phyloP scores from a whole-genome alignment of 2,329 filamentous ascomycete genomes.

The Xylaria sp. region DNA sequence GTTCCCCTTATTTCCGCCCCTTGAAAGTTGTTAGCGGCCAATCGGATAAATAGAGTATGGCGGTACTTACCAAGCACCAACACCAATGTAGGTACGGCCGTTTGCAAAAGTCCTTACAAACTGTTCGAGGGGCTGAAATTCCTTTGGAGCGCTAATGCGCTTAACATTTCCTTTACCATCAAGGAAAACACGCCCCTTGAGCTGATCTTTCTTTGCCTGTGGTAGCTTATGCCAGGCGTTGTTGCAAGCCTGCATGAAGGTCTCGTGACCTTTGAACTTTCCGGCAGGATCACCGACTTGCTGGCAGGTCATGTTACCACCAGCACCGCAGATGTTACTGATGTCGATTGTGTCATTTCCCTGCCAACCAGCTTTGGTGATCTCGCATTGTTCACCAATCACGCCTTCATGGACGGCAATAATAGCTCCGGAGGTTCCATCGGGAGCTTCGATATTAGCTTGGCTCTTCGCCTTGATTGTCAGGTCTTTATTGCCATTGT shows the following conservation, averaged over 20 bases:
- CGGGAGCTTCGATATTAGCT: conserved; percentile 39
- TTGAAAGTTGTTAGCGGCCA: conserved; percentile 17
- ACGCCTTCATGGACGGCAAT: conserved; percentile 47
- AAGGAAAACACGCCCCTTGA: conserved; percentile 43
- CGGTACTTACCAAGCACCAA: conserved; percentile 42
- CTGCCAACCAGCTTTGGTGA: conserved; percentile 45
- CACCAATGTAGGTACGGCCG: conserved; percentile 47
- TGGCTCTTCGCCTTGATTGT: conserved; percentile 38
- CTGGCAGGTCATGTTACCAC: conserved; percentile 48
- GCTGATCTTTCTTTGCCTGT: conserved; percentile 40
- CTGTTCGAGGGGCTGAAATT: conserved; percentile 43
- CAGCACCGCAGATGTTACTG: conserved; percentile 47
- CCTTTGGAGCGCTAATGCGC: conserved; percentile 45
- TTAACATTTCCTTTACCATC: conserved; percentile 40
- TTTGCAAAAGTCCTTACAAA: conserved; percentile 47
- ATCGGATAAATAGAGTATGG: neutral
- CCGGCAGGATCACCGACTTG: conserved; percentile 42
- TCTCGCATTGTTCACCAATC: conserved; percentile 48
- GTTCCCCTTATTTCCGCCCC: conserved; percentile 42
- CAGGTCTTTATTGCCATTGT: conserved; percentile 44
- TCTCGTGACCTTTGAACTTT: conserved; percentile 45
- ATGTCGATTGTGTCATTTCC: conserved; percentile 38
- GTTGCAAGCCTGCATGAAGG: conserved; percentile 48
- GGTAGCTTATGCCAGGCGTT: conserved; percentile 42
- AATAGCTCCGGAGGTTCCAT: conserved; percentile 46